Evolutionary conservation across 345 rosid genomes (phyloP).

Genomic region (Corchorus olitorius): DNA sequence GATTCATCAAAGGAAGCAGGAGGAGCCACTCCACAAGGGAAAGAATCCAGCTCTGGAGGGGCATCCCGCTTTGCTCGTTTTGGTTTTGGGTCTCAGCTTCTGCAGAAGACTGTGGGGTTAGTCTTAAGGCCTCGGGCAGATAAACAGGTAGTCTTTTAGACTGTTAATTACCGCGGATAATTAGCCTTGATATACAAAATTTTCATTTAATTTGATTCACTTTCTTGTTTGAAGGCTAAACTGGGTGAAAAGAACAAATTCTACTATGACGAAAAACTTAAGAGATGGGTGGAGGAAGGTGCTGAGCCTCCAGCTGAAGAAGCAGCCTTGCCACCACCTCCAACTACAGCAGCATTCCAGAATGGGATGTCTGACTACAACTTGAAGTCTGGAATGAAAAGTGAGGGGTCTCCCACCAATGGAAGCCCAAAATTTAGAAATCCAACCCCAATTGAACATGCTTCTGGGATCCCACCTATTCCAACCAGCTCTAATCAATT

Average conservation of each 20-base stretch:
- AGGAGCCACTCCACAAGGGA: conserved; percentile 54
- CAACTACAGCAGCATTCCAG: conserved; percentile 63
- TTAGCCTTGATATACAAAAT: conserved; percentile 11
- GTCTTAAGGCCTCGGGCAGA: conserved; percentile 76
- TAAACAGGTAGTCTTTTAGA: conserved; percentile 52
- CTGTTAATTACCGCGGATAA: not conserved
- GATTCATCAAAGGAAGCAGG: conserved; percentile 57
- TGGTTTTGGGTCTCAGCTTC: conserved; percentile 73
- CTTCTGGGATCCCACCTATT: conserved; percentile 79
- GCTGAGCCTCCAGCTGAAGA: conserved; percentile 86
- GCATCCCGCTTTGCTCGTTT: conserved; percentile 81
- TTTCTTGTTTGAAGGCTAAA: conserved; percentile 66
- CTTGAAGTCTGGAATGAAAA: conserved; percentile 54
- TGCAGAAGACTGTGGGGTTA: conserved; percentile 85
- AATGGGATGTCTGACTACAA: conserved; percentile 69
- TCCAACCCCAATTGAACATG: conserved; percentile 50
- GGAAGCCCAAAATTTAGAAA: conserved; percentile 55
- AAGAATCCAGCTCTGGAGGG: conserved; percentile 49
- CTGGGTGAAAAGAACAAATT: conserved; percentile 88
- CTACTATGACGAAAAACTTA: conserved; percentile 87
- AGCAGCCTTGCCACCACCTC: conserved; percentile 85
- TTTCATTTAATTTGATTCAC: conserved; percentile 27
- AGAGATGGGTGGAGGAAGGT: conserved; percentile 99
- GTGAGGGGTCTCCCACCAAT: conserved; percentile 50
- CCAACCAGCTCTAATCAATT: conserved; percentile 80